phyloP scores from a whole-genome alignment of 2,329 filamentous ascomycete species.

The Magnaporthales sp. region DNA sequence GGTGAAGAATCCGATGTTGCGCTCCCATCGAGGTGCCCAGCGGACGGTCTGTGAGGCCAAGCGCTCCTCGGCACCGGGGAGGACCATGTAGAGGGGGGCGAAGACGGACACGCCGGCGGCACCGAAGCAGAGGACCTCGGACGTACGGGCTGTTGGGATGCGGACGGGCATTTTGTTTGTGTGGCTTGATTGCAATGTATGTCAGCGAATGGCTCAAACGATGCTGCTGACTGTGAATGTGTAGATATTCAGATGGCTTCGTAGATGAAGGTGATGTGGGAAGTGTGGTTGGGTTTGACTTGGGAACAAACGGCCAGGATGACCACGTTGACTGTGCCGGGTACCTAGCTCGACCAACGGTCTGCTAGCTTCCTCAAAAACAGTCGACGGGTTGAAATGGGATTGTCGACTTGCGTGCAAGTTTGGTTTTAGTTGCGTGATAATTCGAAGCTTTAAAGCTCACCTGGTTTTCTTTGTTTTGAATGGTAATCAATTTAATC shows the following conservation, averaged over 20 bases:
- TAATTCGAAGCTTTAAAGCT: neutral
- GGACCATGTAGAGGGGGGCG: conserved; percentile 47
- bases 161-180: conserved; percentile 35
- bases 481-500: neutral
- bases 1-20: conserved; percentile 46
- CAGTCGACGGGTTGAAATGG: neutral
- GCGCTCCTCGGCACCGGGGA: conserved; percentile 46
- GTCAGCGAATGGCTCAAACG: neutral
- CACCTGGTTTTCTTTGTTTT: neutral
- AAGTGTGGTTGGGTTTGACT: neutral
- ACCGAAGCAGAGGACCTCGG: conserved; percentile 44
- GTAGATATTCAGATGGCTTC: neutral
- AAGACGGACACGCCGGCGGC: conserved; percentile 44
- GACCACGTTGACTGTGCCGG: neutral
- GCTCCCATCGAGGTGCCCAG: conserved; percentile 53
- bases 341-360: neutral
- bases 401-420: neutral
- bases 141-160: conserved; percentile 37
- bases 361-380: neutral
- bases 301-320: neutral
- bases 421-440: neutral
- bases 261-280: neutral
- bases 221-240: neutral
- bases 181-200: neutral
- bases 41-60: conserved; percentile 43